Evolutionary conservation across 345 rosid species (phyloP).

Genomic region (Rhizophora apiculata): DNA sequence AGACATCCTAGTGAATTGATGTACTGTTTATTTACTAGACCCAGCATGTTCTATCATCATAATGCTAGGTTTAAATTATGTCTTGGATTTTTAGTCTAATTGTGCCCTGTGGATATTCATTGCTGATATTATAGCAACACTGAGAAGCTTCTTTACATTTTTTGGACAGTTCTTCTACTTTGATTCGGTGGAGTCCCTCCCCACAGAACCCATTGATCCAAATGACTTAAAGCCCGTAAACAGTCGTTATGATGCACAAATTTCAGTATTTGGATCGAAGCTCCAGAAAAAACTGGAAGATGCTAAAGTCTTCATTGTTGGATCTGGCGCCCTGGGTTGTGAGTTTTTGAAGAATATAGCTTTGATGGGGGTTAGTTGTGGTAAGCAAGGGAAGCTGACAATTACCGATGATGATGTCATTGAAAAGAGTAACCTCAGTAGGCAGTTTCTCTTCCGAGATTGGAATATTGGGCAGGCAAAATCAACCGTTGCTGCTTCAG

Average conservation of each 20-base stretch:
- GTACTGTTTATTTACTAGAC: no score
- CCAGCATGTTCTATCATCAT: no score
- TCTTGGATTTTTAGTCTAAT: no score
- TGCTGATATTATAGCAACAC: no score
- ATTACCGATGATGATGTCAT: slow-evolving; percentile 96
- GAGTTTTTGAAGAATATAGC: slow-evolving; percentile 93
- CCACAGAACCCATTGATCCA: slow-evolving; percentile 63
- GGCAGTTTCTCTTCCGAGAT: slow-evolving; percentile 96
- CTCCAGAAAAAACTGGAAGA: slow-evolving; percentile 88
- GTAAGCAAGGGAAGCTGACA: slow-evolving; percentile 63
- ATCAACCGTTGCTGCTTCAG: slow-evolving; percentile 95
- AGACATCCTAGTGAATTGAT: no score
- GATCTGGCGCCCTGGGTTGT: slow-evolving; percentile 98
- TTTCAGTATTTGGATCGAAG: slow-evolving; percentile 88
- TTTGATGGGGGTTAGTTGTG: slow-evolving; percentile 93
- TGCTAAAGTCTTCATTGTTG: slow-evolving; percentile 74
- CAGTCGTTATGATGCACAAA: slow-evolving; percentile 94
- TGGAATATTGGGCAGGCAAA: slow-evolving; percentile 99
- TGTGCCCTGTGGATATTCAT: not conserved
- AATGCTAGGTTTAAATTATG: no score
- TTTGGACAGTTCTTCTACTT: slow-evolving; percentile 81
- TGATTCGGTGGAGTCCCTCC: slow-evolving; percentile 92
- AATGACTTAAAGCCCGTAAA: slow-evolving; percentile 61
- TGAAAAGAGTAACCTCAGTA: slow-evolving; percentile 96
- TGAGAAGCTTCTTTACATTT: not conserved